phyloP scores from a whole-genome alignment of 306 rosid species.

The Dalbergia oliveri region DNA sequence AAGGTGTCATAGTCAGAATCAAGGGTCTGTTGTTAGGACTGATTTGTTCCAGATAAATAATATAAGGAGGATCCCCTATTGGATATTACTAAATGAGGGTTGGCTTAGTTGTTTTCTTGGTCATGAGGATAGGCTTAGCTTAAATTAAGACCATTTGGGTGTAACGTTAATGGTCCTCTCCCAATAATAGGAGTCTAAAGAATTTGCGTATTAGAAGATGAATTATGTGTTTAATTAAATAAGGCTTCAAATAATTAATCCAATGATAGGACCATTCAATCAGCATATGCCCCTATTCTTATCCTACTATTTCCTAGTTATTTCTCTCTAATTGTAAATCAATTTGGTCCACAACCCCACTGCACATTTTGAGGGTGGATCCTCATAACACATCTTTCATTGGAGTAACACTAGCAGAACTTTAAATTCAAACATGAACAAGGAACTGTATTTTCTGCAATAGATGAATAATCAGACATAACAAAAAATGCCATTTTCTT shows the following conservation, averaged over 20 bases:
- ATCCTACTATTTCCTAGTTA: neutral
- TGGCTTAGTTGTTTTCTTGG: neutral
- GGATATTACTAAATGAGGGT: neutral
- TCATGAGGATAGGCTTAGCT: neutral
- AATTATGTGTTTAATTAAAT: neutral
- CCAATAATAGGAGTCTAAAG: neutral
- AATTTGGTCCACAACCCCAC: slow-evolving; percentile 6
- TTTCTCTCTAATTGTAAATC: slow-evolving; percentile 10
- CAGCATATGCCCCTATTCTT: neutral
- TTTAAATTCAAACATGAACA: neutral
- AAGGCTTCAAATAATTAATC: slow-evolving; percentile 35
- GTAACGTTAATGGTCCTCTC: slow-evolving; percentile 25
- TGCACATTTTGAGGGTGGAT: neutral
- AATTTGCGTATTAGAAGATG: neutral
- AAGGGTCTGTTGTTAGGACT: neutral
- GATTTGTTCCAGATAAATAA: neutral
- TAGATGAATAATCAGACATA: neutral
- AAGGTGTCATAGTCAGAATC: slow-evolving; percentile 18
- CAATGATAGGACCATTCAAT: slow-evolving; percentile 22
- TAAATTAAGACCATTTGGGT: neutral
- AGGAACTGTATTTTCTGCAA: neutral
- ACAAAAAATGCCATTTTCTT: slow-evolving; percentile 15
- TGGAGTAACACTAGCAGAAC: slow-evolving; percentile 4
- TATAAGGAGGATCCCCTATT: slow-evolving; percentile 6
- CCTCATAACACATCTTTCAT: neutral